Evolutionary conservation across 1,284 basidiomycete genomes (phyloP).

Genomic region (Trichosporon ovoides): DNA sequence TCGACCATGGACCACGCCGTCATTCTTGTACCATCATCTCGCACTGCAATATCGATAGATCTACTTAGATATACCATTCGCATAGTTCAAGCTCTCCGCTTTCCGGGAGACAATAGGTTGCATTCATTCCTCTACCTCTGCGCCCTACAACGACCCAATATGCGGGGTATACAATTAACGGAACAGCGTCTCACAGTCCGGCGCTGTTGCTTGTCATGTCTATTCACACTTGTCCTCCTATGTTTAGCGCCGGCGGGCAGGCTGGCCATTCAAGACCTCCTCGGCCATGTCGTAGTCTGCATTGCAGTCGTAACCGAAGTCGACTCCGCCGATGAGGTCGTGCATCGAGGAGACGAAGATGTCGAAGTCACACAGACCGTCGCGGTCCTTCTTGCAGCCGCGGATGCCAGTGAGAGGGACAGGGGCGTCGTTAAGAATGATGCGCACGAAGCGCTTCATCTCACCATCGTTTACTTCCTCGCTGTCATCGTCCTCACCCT

Average conservation of each 20-base stretch:
- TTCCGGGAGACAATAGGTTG: no score
- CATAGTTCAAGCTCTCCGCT: no score
- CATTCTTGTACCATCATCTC: neutral
- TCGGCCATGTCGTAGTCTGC: conserved; percentile 8
- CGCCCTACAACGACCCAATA: no score
- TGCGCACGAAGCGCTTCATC: conserved; percentile 50
- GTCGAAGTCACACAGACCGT: conserved; percentile 58
- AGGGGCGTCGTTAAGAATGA: conserved; percentile 56
- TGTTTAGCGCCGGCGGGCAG: neutral
- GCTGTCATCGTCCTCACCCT: neutral
- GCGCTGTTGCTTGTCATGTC: no score
- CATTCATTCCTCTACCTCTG: no score
- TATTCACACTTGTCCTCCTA: no score
- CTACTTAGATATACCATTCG: no score
- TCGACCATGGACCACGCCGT: no score
- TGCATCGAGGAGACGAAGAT: conserved; percentile 56
- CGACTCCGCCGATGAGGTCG: conserved; percentile 51
- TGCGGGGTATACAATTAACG: no score
- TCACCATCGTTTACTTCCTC: conserved; percentile 32
- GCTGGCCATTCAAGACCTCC: neutral
- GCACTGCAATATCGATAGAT: no score
- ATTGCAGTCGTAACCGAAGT: conserved; percentile 42
- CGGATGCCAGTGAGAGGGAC: conserved; percentile 59
- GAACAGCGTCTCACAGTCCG: no score
- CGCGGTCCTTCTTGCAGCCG: conserved; percentile 54